These are phyloP conservation scores for Cladobotryum mycophilum DNA, from an alignment of 2,329 filamentous ascomycete species.

Conservation along the genomic window DNA sequence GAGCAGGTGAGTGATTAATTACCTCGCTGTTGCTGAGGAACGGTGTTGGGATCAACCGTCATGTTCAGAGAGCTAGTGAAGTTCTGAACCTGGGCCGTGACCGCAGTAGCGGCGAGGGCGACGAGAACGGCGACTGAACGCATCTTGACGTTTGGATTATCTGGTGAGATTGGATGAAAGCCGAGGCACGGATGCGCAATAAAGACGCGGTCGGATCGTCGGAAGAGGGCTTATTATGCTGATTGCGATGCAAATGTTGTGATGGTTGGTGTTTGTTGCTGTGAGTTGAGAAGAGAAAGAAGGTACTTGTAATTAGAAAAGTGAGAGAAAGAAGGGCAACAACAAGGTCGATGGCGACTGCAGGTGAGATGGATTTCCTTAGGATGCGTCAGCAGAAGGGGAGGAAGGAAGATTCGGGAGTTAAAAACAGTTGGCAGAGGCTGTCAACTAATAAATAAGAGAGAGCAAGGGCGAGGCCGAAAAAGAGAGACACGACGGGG, in stretches of 20 bases:
- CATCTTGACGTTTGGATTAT: constrained; percentile 29
- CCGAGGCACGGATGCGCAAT: constrained; percentile 1
- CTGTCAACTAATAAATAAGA: constrained; percentile 13
- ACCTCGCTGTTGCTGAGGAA: constrained; percentile 34
- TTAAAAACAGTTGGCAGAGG: constrained; percentile 9
- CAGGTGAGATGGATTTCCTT: not conserved
- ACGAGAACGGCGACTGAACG: constrained; percentile 34
- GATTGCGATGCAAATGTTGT: constrained; percentile 11
- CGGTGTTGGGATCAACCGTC: constrained; percentile 33
- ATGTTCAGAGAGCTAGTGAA: constrained; percentile 38
- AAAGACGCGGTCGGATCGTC: not conserved
- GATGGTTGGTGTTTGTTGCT: constrained; percentile 5
- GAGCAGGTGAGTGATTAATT: constrained; percentile 18
- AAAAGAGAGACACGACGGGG: not conserved
- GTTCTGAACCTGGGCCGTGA: constrained; percentile 37
- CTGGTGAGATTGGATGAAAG: not conserved
- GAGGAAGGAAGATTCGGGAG: constrained; percentile 1
- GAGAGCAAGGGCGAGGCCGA: constrained; percentile 13
- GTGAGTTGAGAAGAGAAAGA: constrained; percentile 1
- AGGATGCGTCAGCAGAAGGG: constrained; percentile 2
- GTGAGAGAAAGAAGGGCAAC: not conserved
- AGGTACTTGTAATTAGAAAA: not conserved
- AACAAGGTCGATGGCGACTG: not conserved
- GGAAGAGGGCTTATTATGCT: constrained; percentile 6
- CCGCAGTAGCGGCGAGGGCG: constrained; percentile 39